Evolutionary conservation across 2,329 filamentous ascomycete genomes (phyloP).

Genomic region (Simplicillium aogashimaense): DNA sequence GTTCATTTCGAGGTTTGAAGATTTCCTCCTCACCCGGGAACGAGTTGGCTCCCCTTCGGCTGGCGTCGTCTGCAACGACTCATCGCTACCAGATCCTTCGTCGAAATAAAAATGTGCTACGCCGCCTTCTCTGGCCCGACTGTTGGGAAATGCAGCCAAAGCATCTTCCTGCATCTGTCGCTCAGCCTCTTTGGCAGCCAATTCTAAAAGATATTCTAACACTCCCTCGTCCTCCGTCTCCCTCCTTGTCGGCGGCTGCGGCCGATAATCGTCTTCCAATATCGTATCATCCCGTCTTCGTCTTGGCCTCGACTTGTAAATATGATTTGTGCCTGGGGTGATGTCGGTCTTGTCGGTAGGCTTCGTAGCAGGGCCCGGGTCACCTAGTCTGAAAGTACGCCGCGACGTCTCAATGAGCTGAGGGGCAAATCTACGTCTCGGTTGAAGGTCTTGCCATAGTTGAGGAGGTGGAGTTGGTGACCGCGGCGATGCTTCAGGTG

Average conservation of each 20-base stretch:
- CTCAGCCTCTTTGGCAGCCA: conserved; percentile 73
- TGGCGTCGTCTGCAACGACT: conserved; percentile 28
- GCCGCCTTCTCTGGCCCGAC: conserved; percentile 57
- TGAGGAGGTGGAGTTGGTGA: conserved; percentile 30
- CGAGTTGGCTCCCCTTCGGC: conserved; percentile 15
- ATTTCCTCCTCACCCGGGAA: conserved; percentile 40
- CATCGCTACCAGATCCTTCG: conserved; percentile 51
- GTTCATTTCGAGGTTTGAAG: conserved; percentile 50
- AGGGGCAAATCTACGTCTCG: conserved; percentile 54
- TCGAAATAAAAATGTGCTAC: conserved; percentile 63
- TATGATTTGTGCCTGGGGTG: conserved; percentile 52
- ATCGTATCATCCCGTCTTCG: conserved; percentile 21
- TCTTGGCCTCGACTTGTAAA: conserved; percentile 36
- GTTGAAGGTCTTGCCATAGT: conserved; percentile 30
- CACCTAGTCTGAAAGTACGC: conserved; percentile 57
- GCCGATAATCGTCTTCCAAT: conserved; percentile 17
- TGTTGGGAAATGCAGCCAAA: conserved; percentile 67
- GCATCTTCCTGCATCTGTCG: conserved; percentile 70
- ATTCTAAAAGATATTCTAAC: conserved; percentile 65
- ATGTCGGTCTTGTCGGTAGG: conserved; percentile 65
- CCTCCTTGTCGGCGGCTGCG: conserved; percentile 38
- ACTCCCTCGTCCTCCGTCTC: conserved; percentile 68
- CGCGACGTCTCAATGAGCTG: conserved; percentile 74
- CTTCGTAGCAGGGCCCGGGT: conserved; percentile 50
- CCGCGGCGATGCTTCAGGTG: conserved; percentile 40